phyloP scores from a whole-genome alignment of 805 yeast species.

The Pichia phayaonensis region DNA sequence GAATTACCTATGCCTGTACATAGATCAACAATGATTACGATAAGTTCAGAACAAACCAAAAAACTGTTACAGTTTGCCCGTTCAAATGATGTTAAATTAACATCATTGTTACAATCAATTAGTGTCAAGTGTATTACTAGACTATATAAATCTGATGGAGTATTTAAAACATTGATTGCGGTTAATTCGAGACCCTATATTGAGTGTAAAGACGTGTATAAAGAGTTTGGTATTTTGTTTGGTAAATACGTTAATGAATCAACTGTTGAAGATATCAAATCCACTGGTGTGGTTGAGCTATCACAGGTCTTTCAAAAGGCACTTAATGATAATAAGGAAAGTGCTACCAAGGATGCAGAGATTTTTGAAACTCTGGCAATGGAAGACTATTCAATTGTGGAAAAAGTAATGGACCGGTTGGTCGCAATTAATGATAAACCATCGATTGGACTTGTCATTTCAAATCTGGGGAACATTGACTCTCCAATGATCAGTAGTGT shows the following conservation, averaged over 20 bases:
- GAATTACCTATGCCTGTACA: slow-evolving; percentile 4
- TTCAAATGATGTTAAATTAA: slow-evolving; percentile 3
- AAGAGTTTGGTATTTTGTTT: slow-evolving; percentile 6
- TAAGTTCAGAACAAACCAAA: background rate
- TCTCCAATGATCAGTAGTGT: background rate
- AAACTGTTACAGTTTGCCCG: slow-evolving; percentile 2
- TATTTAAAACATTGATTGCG: slow-evolving; percentile 7
- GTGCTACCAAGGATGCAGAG: slow-evolving; percentile 3
- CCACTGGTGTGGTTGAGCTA: background rate
- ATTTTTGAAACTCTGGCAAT: background rate
- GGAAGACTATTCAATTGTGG: background rate
- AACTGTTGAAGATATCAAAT: background rate
- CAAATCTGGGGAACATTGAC: slow-evolving; percentile 8
- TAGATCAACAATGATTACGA: background rate
- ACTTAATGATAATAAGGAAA: background rate
- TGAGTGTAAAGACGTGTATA: background rate
- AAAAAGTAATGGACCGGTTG: slow-evolving; percentile 1
- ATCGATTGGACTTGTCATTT: slow-evolving; percentile 5
- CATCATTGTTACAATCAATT: slow-evolving; percentile 7
- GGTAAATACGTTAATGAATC: slow-evolving; percentile 4
- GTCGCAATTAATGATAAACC: slow-evolving; percentile 5
- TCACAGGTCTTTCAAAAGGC: slow-evolving; percentile 3
- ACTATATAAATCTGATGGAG: background rate
- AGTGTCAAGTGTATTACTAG: slow-evolving; percentile 1
- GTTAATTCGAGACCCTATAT: slow-evolving; percentile 6